A percentile compares a stretch with the other conserved stretches of the same genome.
Conservation (phyloP, 2,329 filamentous ascomycete species). For the Botryotinia convoluta region DNA sequence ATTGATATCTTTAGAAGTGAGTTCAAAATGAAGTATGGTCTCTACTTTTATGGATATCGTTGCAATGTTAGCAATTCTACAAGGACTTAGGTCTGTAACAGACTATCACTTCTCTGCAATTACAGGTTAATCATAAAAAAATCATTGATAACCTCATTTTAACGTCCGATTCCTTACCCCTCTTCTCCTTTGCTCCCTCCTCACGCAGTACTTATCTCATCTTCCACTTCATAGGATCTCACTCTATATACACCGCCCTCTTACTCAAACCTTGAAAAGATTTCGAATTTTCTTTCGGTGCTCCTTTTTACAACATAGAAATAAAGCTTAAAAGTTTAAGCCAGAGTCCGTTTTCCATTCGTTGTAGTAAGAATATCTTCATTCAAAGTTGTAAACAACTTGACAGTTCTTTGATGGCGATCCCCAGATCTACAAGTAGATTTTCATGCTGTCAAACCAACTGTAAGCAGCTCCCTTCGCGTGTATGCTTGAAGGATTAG, state of each 20-base stretch:
- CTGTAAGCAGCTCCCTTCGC: background rate
- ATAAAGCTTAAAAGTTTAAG: background rate
- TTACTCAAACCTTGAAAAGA: no score
- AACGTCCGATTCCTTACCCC: background rate
- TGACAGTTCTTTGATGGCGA: background rate
- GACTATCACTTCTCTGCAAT: background rate
- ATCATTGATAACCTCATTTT: background rate
- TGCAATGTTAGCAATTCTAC: background rate
- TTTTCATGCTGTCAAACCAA: background rate
- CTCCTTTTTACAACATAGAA: background rate
- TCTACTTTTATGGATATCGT: background rate
- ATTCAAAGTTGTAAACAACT: background rate
- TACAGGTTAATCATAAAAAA: background rate
- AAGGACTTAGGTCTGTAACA: background rate
- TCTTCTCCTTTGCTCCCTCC: no score
- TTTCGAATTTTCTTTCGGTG: fast-evolving
- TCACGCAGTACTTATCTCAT: background rate
- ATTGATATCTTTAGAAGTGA: background rate
- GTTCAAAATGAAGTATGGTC: background rate
- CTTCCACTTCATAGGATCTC: background rate
- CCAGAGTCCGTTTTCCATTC: background rate
- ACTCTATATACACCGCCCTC: no score
- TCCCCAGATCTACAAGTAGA: background rate
- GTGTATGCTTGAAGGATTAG: background rate
- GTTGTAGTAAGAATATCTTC: background rate